Conservation (phyloP, 306 rosid species). For the Sphenostylis stenocarpa region DNA sequence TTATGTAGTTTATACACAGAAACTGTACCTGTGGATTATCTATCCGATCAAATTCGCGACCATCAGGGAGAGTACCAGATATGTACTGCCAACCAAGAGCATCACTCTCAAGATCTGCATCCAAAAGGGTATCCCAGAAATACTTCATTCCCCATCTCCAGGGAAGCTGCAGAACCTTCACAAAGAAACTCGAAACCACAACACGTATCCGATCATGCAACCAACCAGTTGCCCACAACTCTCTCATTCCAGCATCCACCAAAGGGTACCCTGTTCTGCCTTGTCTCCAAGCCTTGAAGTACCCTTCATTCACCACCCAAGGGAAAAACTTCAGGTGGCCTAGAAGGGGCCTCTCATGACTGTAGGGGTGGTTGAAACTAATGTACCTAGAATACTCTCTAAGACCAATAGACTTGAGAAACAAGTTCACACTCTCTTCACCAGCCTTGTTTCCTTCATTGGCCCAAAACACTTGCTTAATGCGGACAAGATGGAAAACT, state of each 20-base stretch:
- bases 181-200: slow-evolving; percentile 97
- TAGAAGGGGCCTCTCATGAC: slow-evolving; percentile 91
- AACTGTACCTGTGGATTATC: slow-evolving; percentile 94
- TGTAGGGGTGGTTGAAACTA: slow-evolving; percentile 92
- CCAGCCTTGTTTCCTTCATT: slow-evolving; percentile 95
- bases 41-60: slow-evolving; percentile 89
- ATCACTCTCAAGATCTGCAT: slow-evolving; percentile 98
- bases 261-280: slow-evolving; percentile 98
- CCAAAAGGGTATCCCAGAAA: slow-evolving; percentile 98
- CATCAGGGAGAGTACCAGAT: slow-evolving; percentile 94
- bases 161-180: slow-evolving; percentile 98
- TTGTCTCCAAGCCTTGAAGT: slow-evolving; percentile 98
- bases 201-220: slow-evolving; percentile 94
- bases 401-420: slow-evolving; percentile 93
- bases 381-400: slow-evolving; percentile 96
- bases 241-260: slow-evolving; percentile 99
- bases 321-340: slow-evolving; percentile 93
- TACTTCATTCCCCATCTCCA: slow-evolving; percentile 99
- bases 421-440: slow-evolving; percentile 96
- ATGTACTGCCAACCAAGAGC: slow-evolving; percentile 99
- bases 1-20: slow-evolving; percentile 4
- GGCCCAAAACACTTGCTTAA: slow-evolving; percentile 96
- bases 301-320: slow-evolving; percentile 74
- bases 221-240: slow-evolving; percentile 99
- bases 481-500: slow-evolving; percentile 88